Evolutionary conservation across 192 early-diverging fungal genomes (phyloP).

Genomic region (Tieghemiomyces parasiticus): DNA sequence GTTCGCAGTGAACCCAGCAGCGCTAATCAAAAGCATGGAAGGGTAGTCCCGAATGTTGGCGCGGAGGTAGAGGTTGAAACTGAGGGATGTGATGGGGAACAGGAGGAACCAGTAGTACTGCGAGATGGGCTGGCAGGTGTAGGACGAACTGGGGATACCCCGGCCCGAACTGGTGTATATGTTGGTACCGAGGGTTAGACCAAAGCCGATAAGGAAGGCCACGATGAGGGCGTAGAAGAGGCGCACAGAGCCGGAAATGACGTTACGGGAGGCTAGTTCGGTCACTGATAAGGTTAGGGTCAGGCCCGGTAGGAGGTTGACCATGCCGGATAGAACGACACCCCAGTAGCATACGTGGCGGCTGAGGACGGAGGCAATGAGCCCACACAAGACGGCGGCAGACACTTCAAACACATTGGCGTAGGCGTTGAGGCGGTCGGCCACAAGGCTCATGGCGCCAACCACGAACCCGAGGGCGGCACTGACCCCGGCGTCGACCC

Average conservation of each 20-base stretch:
- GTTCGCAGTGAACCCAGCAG: conserved; percentile 50
- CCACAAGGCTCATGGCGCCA: conserved; percentile 40
- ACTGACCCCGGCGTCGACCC: conserved; percentile 45
- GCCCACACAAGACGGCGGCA: conserved; percentile 42
- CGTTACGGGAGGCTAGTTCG: conserved; percentile 75
- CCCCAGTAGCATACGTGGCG: conserved; percentile 46
- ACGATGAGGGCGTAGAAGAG: conserved; percentile 66
- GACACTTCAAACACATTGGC: conserved; percentile 59
- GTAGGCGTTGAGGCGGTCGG: conserved; percentile 40
- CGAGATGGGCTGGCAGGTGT: conserved; percentile 18
- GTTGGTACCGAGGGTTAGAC: conserved; percentile 44
- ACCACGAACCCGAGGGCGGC: conserved; percentile 35
- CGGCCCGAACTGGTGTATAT: conserved; percentile 35
- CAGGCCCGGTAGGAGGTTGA: conserved; percentile 55
- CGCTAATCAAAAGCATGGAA: conserved; percentile 49
- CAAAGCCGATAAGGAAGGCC: conserved; percentile 63
- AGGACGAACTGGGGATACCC: conserved; percentile 14
- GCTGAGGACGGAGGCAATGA: conserved; percentile 40
- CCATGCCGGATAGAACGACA: conserved; percentile 40
- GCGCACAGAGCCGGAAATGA: conserved; percentile 75
- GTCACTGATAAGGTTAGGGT: conserved; percentile 70
- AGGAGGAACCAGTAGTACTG: conserved; percentile 42
- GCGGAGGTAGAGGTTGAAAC: conserved; percentile 41
- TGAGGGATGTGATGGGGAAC: conserved; percentile 34
- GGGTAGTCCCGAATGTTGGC: conserved; percentile 50